Base-by-base conservation (phyloP, 2,329 filamentous ascomycete genomes). In the Sarocladiaceae sp. region DNA sequence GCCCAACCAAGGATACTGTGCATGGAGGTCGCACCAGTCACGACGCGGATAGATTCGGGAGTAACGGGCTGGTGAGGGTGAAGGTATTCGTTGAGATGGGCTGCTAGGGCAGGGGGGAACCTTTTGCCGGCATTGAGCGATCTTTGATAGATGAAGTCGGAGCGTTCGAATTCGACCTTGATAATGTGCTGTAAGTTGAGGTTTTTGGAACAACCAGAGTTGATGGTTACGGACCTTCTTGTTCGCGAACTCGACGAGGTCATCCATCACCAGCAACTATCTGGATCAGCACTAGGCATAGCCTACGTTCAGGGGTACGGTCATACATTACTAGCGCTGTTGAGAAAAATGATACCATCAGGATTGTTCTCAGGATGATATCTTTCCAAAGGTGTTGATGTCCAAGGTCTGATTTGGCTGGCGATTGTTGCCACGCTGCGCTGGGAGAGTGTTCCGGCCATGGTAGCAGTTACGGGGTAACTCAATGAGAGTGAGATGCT, bases 261-360 rank as follows among this genome's bases (percentile, higher is more conserved):
- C 62, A 4, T 67, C 53, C 3, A 74, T 72, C 55, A 77, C 72
- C 13, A 79, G 65, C 13, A 59, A 60, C 66, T 69, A 37, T 22
- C 8, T 2, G 3, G 23, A 47, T 28, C 36, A 26, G 49, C 18
- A 50, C 20, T n/a, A n/a, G 11, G 17, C 10, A 18, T 46, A 44
- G 4, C 7, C 25, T n/a, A 33, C 15, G 26, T 20, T 7, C 13
- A 8, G 33, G 15, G n/a, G 23, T 48, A 18, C 15, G 20, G 49
- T 42, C 55, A n/a, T 37, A 60, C 66, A 57, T 79, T 78, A 54
- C 79, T 76, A 4, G 77, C 76, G 1, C 75, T 66, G 1, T 71
- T 73, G 25, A 80, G 71, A 3, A 72, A 77, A 48, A 79, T 64
- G 47, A 75, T 66, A 1, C 76, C 76, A 8, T 61, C 56, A 1